Evolutionary conservation across 208 protist genomes (phyloP).

Genomic region (Trypanosoma brucei): DNA sequence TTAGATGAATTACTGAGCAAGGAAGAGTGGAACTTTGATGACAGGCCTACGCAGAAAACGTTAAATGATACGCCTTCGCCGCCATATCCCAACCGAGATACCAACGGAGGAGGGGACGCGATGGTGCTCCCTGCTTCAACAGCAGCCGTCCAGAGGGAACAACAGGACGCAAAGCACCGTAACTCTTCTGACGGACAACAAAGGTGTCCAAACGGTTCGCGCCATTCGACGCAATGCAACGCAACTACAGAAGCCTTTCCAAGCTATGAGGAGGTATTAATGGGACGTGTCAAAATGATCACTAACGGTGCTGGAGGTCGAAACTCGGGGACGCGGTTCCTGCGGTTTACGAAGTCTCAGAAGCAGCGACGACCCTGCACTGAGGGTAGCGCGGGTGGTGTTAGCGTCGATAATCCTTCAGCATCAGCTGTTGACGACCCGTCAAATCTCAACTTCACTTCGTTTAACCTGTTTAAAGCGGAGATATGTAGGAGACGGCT

Average conservation of each 20-base stretch:
- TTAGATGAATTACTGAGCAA: constrained; percentile 18
- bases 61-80: not conserved
- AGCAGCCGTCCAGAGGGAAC: constrained; percentile 1
- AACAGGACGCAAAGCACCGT: not conserved
- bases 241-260: too few relatives aligned
- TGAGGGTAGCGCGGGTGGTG: not conserved
- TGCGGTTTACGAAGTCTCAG: too few relatives aligned
- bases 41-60: not conserved
- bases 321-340: too few relatives aligned
- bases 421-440: not conserved
- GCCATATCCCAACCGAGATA: not conserved
- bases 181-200: too few relatives aligned
- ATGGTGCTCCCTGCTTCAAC: constrained; percentile 15
- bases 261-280: too few relatives aligned
- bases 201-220: too few relatives aligned
- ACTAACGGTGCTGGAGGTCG: too few relatives aligned
- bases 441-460: constrained; percentile 9
- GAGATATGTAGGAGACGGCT: constrained; percentile 55
- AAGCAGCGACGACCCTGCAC: not conserved
- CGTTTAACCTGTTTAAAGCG: constrained; percentile 54
- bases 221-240: too few relatives aligned
- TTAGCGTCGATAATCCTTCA: not conserved
- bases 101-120: not conserved
- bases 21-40: constrained; percentile 4
- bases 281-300: too few relatives aligned